Base-by-base conservation (phyloP, 2,329 filamentous ascomycete genomes). In the Beauveria pseudobassiana region DNA sequence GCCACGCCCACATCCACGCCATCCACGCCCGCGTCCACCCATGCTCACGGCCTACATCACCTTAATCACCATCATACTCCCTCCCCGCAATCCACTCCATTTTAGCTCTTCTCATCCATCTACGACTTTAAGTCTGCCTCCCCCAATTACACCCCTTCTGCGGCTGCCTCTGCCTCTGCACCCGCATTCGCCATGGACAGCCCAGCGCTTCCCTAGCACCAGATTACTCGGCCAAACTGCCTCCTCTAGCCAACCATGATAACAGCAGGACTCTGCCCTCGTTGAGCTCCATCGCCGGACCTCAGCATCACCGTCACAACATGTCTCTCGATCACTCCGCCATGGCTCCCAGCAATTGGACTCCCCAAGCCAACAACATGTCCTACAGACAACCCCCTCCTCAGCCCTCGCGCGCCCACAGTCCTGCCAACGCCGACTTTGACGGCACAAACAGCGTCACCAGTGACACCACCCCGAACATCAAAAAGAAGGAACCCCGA, bases 381-480 rank as follows among this genome's bases (percentile, higher is more conserved):
- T 73, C 76, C 8, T 83, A 80, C 55, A 69, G 72, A 63, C 65
- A 69, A 12, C 62, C 70, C 59, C 52, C 7, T 63, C 60, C 63
- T 22, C 65, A 67, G 34, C 56, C 70, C 1, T 62, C 59, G 14
- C 74, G 79, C 61, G 67, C 73, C 24, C 78, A 80, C 43, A 78
- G 79, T 34, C 78, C 80, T 5, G 72, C 75, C 64, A 73, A 73
- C 63, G 81, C 81, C 78, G 81, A 83, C 53, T 64, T 78, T 46
- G 81, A 84, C 60, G 67, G 69, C 60, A 77, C 72, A 64, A 77
- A 71, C 59, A 76, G 76, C 63, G 74, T 74, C 59, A 64, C 70
- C 43, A 78, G 75, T 66, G 72, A 76, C 38, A 72, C 76, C 8
- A 82, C 80, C 78, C 81, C 14, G 79, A 81, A n/a, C 72, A 76